Base-by-base conservation (phyloP, 2,329 filamentous ascomycete genomes). In the Tolypocladium tundrense region DNA sequence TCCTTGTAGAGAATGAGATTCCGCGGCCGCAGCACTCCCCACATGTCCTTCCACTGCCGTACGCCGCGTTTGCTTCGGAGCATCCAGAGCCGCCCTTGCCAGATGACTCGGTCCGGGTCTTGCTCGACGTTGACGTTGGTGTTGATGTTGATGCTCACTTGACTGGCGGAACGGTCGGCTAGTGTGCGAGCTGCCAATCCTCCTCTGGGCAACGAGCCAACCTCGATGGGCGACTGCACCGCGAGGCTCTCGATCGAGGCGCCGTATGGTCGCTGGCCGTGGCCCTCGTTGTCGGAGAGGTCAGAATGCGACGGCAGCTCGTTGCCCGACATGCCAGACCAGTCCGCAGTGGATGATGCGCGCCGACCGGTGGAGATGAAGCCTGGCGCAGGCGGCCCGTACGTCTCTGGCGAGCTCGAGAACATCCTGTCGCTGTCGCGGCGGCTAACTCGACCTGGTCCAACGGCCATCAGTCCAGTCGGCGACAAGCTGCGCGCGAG, bases 1-100 rank as follows among this genome's bases (percentile, higher is more conserved):
- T 95, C 88, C 72, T 97, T 97, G 79, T 99, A 99, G 33, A 97
- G 82, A 19, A 91, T 88, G 39, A 99, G 77, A 62, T 89, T 91
- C 55, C 88, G 86, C 1, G 90, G 88, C 39, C 94, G 88, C 55
- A 99, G 80, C 0, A 97, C 94, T 14, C 88, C 88, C 94, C 94
- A 97, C 59, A 91, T 81, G 65, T 91, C 88, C 77, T 96, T 97
- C 94, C 94, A 99, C 67, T 96, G 89, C 53, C 88, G 86, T 57
- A 99, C 79, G 10, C 91, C 91, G 27, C 87, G 81, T 67, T 91
- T 92, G 61, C 87, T 89, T 66, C 90, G 91, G 58, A 97, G 82
- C 61, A 91, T 85, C 71, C 90, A 88, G 39, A 97, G 83, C 80
- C 91, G 92, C 55, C 93, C 92, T 69, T 97, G 91, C 82, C 90